Conservation (phyloP, 345 rosid genomes). For the Citrus mangshanensis region DNA sequence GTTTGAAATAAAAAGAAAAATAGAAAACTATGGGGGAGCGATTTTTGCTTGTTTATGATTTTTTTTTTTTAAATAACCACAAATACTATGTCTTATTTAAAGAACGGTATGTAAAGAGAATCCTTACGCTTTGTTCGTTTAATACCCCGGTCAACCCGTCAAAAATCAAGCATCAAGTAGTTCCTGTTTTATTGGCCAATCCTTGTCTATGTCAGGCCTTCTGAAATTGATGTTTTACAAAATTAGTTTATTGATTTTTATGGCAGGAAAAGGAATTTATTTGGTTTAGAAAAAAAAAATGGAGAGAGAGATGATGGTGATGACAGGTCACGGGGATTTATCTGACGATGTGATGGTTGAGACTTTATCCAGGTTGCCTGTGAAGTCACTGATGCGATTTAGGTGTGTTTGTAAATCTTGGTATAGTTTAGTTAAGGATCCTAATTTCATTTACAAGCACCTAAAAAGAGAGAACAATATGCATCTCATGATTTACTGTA, state of each 20-base stretch:
- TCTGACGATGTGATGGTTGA: background rate
- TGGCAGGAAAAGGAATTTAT: background rate
- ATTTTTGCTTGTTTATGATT: too few species aligned
- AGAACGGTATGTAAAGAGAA: too few species aligned
- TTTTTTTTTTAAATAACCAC: too few species aligned
- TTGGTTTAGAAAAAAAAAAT: background rate
- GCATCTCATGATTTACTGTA: background rate
- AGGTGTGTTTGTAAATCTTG: conserved; percentile 9
- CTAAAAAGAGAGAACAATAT: background rate
- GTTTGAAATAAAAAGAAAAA: too few species aligned
- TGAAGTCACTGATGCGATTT: conserved; percentile 9
- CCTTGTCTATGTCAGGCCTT: too few species aligned
- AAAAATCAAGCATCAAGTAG: too few species aligned
- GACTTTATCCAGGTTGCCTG: background rate
- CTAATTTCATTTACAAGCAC: background rate
- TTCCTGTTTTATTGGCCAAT: too few species aligned
- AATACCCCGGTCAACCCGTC: too few species aligned
- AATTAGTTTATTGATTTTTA: too few species aligned
- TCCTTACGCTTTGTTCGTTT: too few species aligned
- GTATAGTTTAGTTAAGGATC: background rate
- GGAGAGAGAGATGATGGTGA: background rate
- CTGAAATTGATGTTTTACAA: background rate
- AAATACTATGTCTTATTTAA: too few species aligned
- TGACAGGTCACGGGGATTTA: background rate
- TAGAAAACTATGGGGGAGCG: too few species aligned